Evolutionary conservation across 2,329 filamentous ascomycete species (phyloP).

Genomic region (Aspergillus fijiensis): DNA sequence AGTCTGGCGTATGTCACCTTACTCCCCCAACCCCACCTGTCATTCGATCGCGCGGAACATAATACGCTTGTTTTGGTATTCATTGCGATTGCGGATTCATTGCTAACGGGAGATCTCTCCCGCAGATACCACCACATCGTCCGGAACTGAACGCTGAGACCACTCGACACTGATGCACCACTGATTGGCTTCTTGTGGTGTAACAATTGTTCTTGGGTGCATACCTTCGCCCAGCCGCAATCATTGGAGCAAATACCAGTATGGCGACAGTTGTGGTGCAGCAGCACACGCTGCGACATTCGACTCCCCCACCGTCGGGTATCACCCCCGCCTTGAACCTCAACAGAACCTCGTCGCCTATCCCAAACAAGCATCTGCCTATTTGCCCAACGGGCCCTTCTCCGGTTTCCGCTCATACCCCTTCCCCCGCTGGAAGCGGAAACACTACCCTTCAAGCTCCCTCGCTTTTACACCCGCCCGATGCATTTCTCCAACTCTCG

Average conservation of each 20-base stretch:
- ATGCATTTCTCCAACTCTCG: constrained; percentile 59
- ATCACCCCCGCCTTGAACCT: constrained; percentile 55
- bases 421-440: constrained; percentile 63
- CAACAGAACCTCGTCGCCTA: constrained; percentile 59
- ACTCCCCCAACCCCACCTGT: neutral
- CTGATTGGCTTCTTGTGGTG: constrained; percentile 13
- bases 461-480: constrained; percentile 74
- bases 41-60: constrained; percentile 1
- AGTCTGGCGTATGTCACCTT: constrained; percentile 4
- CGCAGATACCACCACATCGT: neutral
- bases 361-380: constrained; percentile 91
- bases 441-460: constrained; percentile 56
- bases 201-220: constrained; percentile 5
- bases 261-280: constrained; percentile 53
- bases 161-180: constrained; percentile 12
- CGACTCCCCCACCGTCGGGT: constrained; percentile 50
- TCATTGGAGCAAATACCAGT: constrained; percentile 3
- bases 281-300: constrained; percentile 45
- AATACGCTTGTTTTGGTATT: constrained; percentile 2
- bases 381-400: constrained; percentile 78
- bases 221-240: neutral
- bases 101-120: neutral
- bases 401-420: constrained; percentile 60
- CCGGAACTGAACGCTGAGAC: neutral
- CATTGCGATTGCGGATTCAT: neutral